Evolutionary conservation across 345 rosid genomes (phyloP).

Genomic region (Firmiana major): DNA sequence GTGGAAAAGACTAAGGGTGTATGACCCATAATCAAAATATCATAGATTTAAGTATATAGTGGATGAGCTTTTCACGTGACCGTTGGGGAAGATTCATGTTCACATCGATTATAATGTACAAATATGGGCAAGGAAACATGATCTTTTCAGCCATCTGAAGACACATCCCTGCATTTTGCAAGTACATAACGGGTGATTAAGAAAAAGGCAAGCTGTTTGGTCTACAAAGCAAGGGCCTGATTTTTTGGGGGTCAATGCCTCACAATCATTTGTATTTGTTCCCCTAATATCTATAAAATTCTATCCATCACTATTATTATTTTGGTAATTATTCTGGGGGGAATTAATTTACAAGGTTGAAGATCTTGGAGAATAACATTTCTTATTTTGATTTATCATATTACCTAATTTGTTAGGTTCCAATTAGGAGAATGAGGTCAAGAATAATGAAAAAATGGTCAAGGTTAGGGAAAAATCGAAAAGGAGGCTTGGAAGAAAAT

Average conservation of each 20-base stretch:
- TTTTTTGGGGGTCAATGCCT: neutral
- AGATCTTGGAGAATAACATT: too few relatives aligned
- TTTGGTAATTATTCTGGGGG: too few relatives aligned
- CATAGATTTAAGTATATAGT: neutral
- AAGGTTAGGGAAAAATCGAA: too few relatives aligned
- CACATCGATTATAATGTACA: neutral
- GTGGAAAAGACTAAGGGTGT: neutral
- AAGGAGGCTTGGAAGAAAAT: too few relatives aligned
- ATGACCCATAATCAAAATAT: neutral
- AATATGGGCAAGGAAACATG: neutral
- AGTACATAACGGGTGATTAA: slow-evolving; percentile 5
- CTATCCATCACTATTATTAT: too few relatives aligned
- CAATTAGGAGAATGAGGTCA: too few relatives aligned
- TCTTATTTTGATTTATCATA: too few relatives aligned
- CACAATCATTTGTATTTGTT: neutral
- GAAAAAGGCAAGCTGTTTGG: slow-evolving; percentile 7
- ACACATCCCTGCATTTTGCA: neutral
- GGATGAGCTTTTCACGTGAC: neutral
- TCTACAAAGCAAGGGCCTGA: neutral
- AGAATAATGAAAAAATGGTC: too few relatives aligned
- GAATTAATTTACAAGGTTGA: too few relatives aligned
- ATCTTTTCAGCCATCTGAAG: neutral
- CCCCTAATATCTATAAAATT: neutral
- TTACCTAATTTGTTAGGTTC: too few relatives aligned
- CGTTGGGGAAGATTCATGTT: neutral